These are phyloP conservation scores for Piper longum DNA, from an alignment of 164 flowering plant species.

Conservation along the genomic window DNA sequence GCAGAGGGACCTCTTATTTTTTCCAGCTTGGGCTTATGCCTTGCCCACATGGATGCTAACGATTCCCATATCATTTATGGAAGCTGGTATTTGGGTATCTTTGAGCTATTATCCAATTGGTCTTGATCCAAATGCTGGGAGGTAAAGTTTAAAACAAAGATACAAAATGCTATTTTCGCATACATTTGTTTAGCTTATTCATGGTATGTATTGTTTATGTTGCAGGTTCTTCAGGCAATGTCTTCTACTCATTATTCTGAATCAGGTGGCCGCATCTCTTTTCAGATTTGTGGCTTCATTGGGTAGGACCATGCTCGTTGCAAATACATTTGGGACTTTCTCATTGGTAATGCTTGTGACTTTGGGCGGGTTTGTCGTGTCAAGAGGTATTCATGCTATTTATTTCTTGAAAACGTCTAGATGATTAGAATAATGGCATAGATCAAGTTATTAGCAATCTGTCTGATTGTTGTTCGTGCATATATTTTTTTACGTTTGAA, in stretches of 20 bases:
- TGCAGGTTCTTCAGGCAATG: slow-evolving; percentile 31
- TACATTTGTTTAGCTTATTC: neutral
- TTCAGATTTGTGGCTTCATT: slow-evolving; percentile 25
- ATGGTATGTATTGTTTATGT: neutral
- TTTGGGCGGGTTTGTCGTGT: slow-evolving; percentile 28
- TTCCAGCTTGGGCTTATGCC: slow-evolving; percentile 51
- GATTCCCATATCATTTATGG: slow-evolving; percentile 27
- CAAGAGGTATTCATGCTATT: slow-evolving; percentile 22
- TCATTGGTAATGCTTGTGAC: slow-evolving; percentile 13
- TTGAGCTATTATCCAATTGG: slow-evolving; percentile 29
- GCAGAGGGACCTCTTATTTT: slow-evolving; percentile 46
- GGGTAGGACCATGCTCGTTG: slow-evolving; percentile 22
- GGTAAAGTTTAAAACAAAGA: slow-evolving; percentile 10
- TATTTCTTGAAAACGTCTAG: neutral
- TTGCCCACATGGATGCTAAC: slow-evolving; percentile 28
- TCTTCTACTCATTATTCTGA: slow-evolving; percentile 15
- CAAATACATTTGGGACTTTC: slow-evolving; percentile 28
- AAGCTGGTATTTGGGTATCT: slow-evolving; percentile 23
- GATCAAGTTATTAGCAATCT: no score
- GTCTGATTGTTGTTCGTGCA: no score
- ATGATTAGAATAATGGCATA: no score
- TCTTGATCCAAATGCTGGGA: slow-evolving; percentile 23
- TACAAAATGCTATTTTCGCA: neutral
- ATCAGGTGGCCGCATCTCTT: slow-evolving; percentile 30
- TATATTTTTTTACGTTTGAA: no score